Conservation (phyloP, 192 early-diverging fungal species). For the Backusella psychrophila region DNA sequence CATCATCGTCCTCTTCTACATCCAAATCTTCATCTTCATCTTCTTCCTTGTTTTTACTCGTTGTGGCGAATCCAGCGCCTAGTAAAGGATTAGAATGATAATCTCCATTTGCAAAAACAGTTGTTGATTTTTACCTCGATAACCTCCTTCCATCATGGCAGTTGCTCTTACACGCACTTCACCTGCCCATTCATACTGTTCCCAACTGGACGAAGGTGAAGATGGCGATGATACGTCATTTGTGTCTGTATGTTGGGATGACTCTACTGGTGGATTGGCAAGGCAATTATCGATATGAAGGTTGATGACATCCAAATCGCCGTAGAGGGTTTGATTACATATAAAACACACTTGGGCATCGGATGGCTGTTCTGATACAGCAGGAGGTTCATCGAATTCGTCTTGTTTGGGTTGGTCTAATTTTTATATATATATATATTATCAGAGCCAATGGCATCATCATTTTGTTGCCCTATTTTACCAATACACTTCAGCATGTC, state of each 20-base stretch:
- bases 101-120: background rate
- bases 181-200: constrained; percentile 84
- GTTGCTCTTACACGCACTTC: constrained; percentile 76
- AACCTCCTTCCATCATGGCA: constrained; percentile 79
- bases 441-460: too few species aligned
- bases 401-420: background rate
- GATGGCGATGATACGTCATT: background rate
- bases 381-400: background rate
- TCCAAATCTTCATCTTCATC: constrained; percentile 77
- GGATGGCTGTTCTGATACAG: constrained; percentile 18
- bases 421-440: background rate
- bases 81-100: background rate
- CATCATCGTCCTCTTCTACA: constrained; percentile 78
- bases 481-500: constrained; percentile 30
- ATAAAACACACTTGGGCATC: constrained; percentile 59
- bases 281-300: constrained; percentile 80
- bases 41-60: constrained; percentile 53
- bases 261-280: constrained; percentile 16
- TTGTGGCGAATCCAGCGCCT: constrained; percentile 34
- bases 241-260: constrained; percentile 7
- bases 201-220: constrained; percentile 39
- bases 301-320: constrained; percentile 61
- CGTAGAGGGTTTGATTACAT: constrained; percentile 56
- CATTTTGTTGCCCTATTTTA: background rate
- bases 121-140: constrained; percentile 40